phyloP scores from a whole-genome alignment of 495 filamentous ascomycete species.

The Penicillium arizonense region DNA sequence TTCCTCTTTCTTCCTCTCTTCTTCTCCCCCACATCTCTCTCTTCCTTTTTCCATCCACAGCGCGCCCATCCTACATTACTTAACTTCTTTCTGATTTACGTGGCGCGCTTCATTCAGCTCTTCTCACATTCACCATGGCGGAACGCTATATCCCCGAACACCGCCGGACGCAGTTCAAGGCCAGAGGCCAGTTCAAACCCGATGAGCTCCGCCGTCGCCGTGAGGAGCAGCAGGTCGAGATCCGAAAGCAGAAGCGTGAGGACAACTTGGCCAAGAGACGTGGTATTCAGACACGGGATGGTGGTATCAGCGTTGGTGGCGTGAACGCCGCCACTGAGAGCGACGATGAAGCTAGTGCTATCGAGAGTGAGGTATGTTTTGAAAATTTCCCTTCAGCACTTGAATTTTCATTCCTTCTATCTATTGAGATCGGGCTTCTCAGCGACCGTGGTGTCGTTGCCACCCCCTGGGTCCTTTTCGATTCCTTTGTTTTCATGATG shows the following conservation, averaged over 20 bases:
- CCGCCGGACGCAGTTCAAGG: slow-evolving; percentile 98
- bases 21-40: slow-evolving; percentile 5
- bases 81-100: slow-evolving; percentile 16
- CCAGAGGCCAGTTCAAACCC: slow-evolving; percentile 95
- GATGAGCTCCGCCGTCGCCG: slow-evolving; percentile 98
- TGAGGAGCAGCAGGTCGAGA: slow-evolving; percentile 98
- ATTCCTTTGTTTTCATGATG: slow-evolving; percentile 28
- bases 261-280: slow-evolving; percentile 97
- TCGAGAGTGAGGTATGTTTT: slow-evolving; percentile 89
- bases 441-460: slow-evolving; percentile 1
- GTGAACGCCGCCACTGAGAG: slow-evolving; percentile 88
- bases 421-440: background rate
- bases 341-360: slow-evolving; percentile 92
- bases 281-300: slow-evolving; percentile 80
- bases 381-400: slow-evolving; percentile 2
- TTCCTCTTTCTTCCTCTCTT: slow-evolving; percentile 9
- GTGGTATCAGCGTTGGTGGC: slow-evolving; percentile 71
- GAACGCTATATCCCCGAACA: slow-evolving; percentile 99
- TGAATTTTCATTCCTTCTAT: slow-evolving; percentile 9
- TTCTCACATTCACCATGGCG: slow-evolving; percentile 68
- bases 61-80: slow-evolving; percentile 32
- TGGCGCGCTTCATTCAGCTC: slow-evolving; percentile 36
- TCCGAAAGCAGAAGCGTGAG: slow-evolving; percentile 95
- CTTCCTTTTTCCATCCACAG: slow-evolving; percentile 26
- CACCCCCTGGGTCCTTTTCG: slow-evolving; percentile 7